Conservation (phyloP, 1,284 basidiomycete genomes). For the Prillingera fragicola region DNA sequence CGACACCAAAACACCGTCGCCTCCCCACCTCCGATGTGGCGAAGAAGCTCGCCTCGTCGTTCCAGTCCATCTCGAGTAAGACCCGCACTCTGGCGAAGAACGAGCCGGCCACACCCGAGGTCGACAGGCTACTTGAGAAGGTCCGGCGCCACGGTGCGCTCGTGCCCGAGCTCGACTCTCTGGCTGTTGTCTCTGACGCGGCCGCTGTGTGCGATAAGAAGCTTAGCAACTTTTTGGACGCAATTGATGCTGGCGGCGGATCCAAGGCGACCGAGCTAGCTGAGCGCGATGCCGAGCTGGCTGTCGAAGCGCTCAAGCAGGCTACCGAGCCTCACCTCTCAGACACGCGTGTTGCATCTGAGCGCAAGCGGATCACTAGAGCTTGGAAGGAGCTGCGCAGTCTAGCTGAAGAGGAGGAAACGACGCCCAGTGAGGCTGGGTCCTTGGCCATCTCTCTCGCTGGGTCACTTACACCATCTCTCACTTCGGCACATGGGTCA, state of each 20-base stretch:
- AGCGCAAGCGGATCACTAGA: conserved; percentile 15
- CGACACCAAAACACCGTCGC: conserved; percentile 13
- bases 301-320: conserved; percentile 6
- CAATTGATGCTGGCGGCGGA: conserved; percentile 12
- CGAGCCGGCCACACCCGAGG: neutral
- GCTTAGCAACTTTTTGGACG: conserved; percentile 26
- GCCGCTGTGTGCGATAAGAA: conserved; percentile 20
- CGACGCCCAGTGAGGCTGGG: neutral
- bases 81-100: conserved; percentile 7
- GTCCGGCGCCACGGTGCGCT: conserved; percentile 7
- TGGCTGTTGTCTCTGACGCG: conserved; percentile 17
- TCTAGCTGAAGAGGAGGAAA: conserved; percentile 13
- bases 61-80: conserved; percentile 20
- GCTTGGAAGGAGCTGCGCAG: conserved; percentile 24
- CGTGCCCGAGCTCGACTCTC: conserved; percentile 9
- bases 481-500: too few species aligned
- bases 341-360: conserved; percentile 19
- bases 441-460: neutral
- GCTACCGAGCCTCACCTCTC: conserved; percentile 9
- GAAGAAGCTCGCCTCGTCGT: conserved; percentile 4
- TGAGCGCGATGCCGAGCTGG: conserved; percentile 1
- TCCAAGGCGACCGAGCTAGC: neutral
- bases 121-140: conserved; percentile 8
- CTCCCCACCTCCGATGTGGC: conserved; percentile 16
- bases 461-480: too few species aligned